These are phyloP conservation scores for Nemania serpens DNA, from an alignment of 2,329 filamentous ascomycete genomes.

Conservation along the genomic window DNA sequence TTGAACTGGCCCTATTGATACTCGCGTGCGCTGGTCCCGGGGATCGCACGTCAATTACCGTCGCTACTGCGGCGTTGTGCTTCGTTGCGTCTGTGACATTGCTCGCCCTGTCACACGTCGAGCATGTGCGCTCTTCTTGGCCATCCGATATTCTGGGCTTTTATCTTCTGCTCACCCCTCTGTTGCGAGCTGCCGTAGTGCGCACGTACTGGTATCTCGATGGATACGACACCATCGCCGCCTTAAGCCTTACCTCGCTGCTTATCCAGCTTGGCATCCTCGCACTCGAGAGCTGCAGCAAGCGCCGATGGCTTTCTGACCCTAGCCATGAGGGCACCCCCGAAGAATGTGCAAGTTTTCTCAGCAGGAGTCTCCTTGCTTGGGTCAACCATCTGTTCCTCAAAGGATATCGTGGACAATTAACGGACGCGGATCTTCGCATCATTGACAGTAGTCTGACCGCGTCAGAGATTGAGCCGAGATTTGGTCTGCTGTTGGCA, in stretches of 20 bases:
- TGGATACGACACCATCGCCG: constrained; percentile 17
- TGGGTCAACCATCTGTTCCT: constrained; percentile 30
- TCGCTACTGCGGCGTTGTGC: constrained; percentile 19
- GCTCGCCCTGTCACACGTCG: constrained; percentile 22
- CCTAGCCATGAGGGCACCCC: neutral
- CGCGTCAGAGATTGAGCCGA: constrained; percentile 8
- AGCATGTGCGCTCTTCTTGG: constrained; percentile 24
- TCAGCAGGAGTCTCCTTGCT: constrained; percentile 27
- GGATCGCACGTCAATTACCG: constrained; percentile 10
- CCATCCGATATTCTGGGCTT: constrained; percentile 25
- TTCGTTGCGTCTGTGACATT: constrained; percentile 21
- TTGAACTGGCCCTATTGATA: constrained; percentile 17
- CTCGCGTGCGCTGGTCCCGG: neutral
- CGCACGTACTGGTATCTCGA: constrained; percentile 29
- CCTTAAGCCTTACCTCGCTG: constrained; percentile 15
- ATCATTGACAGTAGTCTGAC: constrained; percentile 24
- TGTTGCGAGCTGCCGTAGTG: constrained; percentile 22
- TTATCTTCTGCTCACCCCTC: constrained; percentile 24
- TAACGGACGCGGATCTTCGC: constrained; percentile 25
- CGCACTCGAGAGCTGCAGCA: constrained; percentile 26
- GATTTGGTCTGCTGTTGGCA: constrained; percentile 11
- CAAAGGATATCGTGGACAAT: constrained; percentile 21
- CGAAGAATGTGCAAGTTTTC: constrained; percentile 28
- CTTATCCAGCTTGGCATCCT: constrained; percentile 26
- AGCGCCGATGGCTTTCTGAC: constrained; percentile 19